Percentiles rank a stretch among this genome's conserved stretches.
phyloP scores from a whole-genome alignment of 192 early-diverging fungal species.

The Phycomyces nitens region DNA sequence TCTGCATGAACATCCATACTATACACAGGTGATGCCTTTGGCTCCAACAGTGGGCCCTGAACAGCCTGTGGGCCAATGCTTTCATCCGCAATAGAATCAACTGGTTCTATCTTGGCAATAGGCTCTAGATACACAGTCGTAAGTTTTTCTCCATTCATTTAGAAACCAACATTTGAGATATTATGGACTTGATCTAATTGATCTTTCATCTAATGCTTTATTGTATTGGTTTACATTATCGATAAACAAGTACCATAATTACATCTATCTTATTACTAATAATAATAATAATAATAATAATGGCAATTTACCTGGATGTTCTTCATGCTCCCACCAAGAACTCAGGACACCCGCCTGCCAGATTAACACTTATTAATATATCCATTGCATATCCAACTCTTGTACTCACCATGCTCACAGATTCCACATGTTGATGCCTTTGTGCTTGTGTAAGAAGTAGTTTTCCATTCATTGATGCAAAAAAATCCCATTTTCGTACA shows the following conservation, averaged over 20 bases:
- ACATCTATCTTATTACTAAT: too few relatives aligned
- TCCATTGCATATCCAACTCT: background rate
- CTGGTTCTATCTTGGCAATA: slow-evolving; percentile 12
- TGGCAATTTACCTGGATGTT: slow-evolving; percentile 45
- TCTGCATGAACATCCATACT: slow-evolving; percentile 92
- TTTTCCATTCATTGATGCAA: slow-evolving; percentile 80
- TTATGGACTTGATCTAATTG: too few relatives aligned
- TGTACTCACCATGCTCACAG: slow-evolving; percentile 67
- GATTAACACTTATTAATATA: background rate
- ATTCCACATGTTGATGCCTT: slow-evolving; percentile 80
- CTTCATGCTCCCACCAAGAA: slow-evolving; percentile 87
- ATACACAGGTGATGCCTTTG: slow-evolving; percentile 87
- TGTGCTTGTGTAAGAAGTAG: slow-evolving; percentile 80
- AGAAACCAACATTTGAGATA: too few relatives aligned
- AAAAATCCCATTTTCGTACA: slow-evolving; percentile 92
- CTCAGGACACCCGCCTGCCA: slow-evolving; percentile 63
- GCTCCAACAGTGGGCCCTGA: slow-evolving; percentile 21
- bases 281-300: too few relatives aligned
- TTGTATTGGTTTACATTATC: too few relatives aligned
- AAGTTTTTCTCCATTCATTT: too few relatives aligned
- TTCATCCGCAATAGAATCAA: background rate
- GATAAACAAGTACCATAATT: too few relatives aligned
- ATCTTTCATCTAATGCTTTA: too few relatives aligned
- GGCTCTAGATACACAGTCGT: slow-evolving; percentile 18
- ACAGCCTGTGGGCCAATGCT: background rate